A percentile compares a stretch with the other conserved stretches of the same genome.
Conservation (phyloP, 106 monocot species). For the Phalaenopsis aphrodite region DNA sequence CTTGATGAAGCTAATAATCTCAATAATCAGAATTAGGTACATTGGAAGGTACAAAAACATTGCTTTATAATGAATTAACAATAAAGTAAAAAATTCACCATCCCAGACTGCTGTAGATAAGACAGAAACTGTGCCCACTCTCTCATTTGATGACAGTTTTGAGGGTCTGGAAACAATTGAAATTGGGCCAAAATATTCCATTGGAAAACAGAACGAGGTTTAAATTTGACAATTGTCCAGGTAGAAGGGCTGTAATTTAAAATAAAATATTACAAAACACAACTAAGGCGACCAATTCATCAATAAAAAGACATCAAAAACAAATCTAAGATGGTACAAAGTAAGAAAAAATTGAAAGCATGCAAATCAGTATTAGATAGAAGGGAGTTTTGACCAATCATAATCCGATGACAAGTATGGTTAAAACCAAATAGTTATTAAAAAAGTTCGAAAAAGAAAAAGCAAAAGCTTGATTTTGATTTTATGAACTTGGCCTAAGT, state of each 20-base stretch:
- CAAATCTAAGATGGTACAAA: not conserved
- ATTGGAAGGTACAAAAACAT: not conserved
- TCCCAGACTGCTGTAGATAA: not conserved
- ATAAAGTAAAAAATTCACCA: not conserved
- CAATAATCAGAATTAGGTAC: not conserved
- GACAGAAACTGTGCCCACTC: slow-evolving; percentile 7
- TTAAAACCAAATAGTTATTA: no score
- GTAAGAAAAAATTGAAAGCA: not conserved
- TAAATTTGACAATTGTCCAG: slow-evolving; percentile 2
- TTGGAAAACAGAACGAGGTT: not conserved
- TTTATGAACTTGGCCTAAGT: no score
- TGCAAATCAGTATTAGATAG: no score
- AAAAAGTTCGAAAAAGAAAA: no score
- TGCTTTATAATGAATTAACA: not conserved
- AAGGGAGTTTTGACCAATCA: not conserved
- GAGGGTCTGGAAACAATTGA: not conserved
- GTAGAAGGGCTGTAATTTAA: not conserved
- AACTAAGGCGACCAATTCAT: not conserved
- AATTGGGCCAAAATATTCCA: not conserved
- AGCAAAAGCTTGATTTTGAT: no score
- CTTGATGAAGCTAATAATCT: not conserved
- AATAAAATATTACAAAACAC: not conserved
- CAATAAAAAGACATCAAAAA: not conserved
- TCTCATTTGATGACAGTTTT: slow-evolving; percentile 1
- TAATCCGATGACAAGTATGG: not conserved